These are phyloP conservation scores for Begonia loranthoides DNA, from an alignment of 306 rosid genomes.

Conservation along the genomic window DNA sequence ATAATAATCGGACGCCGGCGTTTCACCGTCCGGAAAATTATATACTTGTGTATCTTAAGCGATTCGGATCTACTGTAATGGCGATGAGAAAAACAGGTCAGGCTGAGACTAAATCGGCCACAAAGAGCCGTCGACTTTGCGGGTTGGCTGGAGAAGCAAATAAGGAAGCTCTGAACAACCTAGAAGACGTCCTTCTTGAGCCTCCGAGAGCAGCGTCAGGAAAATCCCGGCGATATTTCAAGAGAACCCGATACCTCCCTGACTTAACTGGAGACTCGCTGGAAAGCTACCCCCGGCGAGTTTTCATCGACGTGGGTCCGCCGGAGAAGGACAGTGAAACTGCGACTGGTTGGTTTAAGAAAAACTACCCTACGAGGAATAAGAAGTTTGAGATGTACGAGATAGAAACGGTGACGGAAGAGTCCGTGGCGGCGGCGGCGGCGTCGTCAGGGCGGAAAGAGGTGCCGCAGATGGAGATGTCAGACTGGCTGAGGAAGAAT, in stretches of 20 bases:
- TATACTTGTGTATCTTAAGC: constrained; percentile 26
- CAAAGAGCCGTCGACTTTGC: constrained; percentile 20
- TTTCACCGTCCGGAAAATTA: constrained; percentile 22
- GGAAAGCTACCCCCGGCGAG: constrained; percentile 37
- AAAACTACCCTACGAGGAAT: constrained; percentile 43
- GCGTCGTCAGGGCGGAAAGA: constrained; percentile 14
- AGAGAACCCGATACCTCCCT: constrained; percentile 31
- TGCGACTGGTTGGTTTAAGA: constrained; percentile 27
- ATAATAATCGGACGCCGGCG: not conserved
- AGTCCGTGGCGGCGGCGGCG: constrained; percentile 13
- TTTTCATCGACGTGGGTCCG: constrained; percentile 48
- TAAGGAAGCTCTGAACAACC: constrained; percentile 47
- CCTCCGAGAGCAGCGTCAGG: constrained; percentile 65
- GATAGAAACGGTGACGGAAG: constrained; percentile 29
- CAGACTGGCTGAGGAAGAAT: constrained; percentile 44
- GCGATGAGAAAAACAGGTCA: constrained; percentile 34
- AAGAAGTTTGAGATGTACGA: constrained; percentile 43
- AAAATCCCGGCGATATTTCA: constrained; percentile 37
- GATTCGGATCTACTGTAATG: constrained; percentile 15
- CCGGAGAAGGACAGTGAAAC: constrained; percentile 22
- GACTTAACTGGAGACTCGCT: constrained; percentile 56
- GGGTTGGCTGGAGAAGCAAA: constrained; percentile 27
- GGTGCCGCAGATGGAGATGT: constrained; percentile 21
- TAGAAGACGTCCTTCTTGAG: constrained; percentile 62
- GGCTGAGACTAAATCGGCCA: not conserved